phyloP scores from a whole-genome alignment of 352 stramenopile genomes.

The Globisporangium lucens region DNA sequence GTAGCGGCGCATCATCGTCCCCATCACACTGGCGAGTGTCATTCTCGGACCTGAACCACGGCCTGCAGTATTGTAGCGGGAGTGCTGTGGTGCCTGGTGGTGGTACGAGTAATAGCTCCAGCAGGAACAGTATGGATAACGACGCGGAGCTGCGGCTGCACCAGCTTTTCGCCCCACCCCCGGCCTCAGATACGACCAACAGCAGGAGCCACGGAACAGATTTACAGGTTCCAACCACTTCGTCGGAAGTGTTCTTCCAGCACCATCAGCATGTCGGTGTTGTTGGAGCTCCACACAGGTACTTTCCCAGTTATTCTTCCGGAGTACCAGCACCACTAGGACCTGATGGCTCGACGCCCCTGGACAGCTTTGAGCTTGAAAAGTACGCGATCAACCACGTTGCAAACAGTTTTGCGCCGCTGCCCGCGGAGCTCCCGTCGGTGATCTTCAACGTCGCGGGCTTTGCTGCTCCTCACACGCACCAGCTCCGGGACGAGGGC shows the following conservation, averaged over 20 bases:
- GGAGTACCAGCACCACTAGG: slow-evolving; percentile 3
- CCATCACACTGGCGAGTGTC: slow-evolving; percentile 55
- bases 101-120: slow-evolving; percentile 4
- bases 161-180: slow-evolving; percentile 11
- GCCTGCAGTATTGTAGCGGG: slow-evolving; percentile 43
- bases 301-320: not conserved
- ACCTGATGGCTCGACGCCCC: not conserved
- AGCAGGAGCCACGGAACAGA: not conserved
- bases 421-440: not conserved
- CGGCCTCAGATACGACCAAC: not conserved
- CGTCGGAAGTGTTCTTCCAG: slow-evolving; percentile 6
- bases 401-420: slow-evolving; percentile 1
- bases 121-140: not conserved
- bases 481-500: not conserved
- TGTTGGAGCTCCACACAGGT: not conserved
- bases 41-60: slow-evolving; percentile 57
- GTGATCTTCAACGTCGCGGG: slow-evolving; percentile 3
- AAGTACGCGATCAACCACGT: slow-evolving; percentile 10
- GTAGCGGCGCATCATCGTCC: slow-evolving; percentile 21
- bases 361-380: slow-evolving; percentile 12
- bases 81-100: not conserved
- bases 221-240: not conserved
- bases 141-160: slow-evolving; percentile 1
- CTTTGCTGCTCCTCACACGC: not conserved
- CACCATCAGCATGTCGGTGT: not conserved